Conservation (phyloP, 306 rosid genomes). For the Begonia fuchsioides region DNA sequence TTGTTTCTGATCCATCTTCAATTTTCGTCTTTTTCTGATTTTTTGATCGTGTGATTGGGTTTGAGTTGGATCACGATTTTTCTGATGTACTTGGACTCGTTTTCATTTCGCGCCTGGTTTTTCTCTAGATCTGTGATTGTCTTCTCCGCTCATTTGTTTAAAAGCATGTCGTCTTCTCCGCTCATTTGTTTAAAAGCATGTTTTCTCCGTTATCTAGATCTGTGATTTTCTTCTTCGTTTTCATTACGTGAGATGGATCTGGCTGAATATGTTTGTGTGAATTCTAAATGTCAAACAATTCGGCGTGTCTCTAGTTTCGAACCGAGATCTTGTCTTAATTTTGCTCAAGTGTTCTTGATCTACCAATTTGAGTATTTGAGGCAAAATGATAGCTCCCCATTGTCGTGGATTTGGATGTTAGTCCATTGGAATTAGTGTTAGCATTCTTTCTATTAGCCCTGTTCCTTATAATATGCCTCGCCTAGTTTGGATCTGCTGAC, state of each 20-base stretch:
- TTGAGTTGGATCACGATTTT: slow-evolving; percentile 13
- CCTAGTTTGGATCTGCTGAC: no score
- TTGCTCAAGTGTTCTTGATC: slow-evolving; percentile 7
- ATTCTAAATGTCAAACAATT: no score
- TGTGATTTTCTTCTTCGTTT: no score
- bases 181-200: no score
- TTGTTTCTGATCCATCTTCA: no score
- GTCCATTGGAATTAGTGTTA: no score
- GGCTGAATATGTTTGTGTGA: no score
- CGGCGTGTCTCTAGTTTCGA: neutral
- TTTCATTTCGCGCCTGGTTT: slow-evolving; percentile 6
- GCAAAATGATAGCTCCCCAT: neutral
- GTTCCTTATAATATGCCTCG: no score
- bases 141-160: neutral
- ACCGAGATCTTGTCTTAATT: slow-evolving; percentile 23
- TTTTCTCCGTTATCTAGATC: neutral
- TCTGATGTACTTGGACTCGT: slow-evolving; percentile 19
- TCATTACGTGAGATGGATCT: no score
- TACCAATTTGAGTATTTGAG: neutral
- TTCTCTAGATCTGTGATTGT: slow-evolving; percentile 6
- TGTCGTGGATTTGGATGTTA: no score
- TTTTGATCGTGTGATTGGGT: neutral
- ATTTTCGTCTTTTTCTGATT: neutral
- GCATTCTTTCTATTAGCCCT: no score
- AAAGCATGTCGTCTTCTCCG: neutral